These are phyloP conservation scores for Wallacemonas sp. DNA, from an alignment of 208 protist species.

Conservation along the genomic window DNA sequence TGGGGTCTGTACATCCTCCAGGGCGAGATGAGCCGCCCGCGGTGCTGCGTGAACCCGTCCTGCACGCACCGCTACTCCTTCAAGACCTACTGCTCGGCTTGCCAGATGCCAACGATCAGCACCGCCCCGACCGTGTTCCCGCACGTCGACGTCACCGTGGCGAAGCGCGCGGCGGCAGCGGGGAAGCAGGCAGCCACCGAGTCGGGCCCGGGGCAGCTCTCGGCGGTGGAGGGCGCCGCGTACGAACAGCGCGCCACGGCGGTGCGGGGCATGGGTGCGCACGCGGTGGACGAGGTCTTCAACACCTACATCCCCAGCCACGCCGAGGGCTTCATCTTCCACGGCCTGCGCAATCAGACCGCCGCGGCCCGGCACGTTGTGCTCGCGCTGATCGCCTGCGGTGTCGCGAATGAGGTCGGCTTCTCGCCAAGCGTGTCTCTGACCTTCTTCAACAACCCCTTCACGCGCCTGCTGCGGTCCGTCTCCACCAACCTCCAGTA, in stretches of 20 bases:
- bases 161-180: not conserved
- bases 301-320: constrained; percentile 23
- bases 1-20: constrained; percentile 39
- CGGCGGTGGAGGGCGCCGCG: constrained; percentile 18
- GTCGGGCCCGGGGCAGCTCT: constrained; percentile 20
- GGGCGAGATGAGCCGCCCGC: constrained; percentile 30
- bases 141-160: constrained; percentile 9
- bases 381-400: constrained; percentile 23
- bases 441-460: constrained; percentile 32
- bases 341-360: constrained; percentile 18
- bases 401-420: constrained; percentile 30
- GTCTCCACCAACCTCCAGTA: constrained; percentile 19
- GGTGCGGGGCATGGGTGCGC: constrained; percentile 4
- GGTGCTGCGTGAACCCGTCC: constrained; percentile 44
- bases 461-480: constrained; percentile 30
- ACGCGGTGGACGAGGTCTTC: constrained; percentile 31
- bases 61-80: constrained; percentile 27
- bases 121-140: constrained; percentile 21
- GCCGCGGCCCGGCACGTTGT: constrained; percentile 30
- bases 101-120: constrained; percentile 34
- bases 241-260: constrained; percentile 13
- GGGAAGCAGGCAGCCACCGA: not conserved
- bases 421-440: constrained; percentile 33
- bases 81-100: constrained; percentile 24
- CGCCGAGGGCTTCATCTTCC: constrained; percentile 20